These are phyloP conservation scores for Nasturtium officinale DNA, from an alignment of 345 rosid species.

Conservation along the genomic window DNA sequence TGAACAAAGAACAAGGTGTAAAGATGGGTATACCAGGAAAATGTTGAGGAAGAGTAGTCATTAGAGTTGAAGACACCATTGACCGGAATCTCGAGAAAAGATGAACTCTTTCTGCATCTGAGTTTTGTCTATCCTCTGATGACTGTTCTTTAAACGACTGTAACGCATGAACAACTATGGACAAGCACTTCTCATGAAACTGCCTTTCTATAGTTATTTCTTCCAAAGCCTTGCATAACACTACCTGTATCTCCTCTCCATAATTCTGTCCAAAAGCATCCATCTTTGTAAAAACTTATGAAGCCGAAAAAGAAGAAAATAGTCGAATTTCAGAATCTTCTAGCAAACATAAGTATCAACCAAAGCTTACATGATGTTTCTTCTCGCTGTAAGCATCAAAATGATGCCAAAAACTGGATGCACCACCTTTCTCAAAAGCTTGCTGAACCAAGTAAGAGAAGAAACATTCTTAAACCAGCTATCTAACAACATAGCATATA, in stretches of 20 bases:
- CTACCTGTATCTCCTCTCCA: conserved; percentile 61
- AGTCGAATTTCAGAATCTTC: background rate
- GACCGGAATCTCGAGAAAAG: conserved; percentile 69
- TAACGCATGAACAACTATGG: conserved; percentile 60
- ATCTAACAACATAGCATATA: conserved; percentile 1
- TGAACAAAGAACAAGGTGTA: conserved; percentile 2
- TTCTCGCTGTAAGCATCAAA: conserved; percentile 59
- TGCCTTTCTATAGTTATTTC: conserved; percentile 60
- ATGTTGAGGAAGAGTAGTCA: conserved; percentile 86
- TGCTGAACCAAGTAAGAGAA: conserved; percentile 50
- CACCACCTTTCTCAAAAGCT: conserved; percentile 60
- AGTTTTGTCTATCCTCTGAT: conserved; percentile 37
- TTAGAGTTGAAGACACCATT: conserved; percentile 73
- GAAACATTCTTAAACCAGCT: background rate
- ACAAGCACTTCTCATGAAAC: conserved; percentile 76
- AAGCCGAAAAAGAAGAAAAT: conserved; percentile 1
- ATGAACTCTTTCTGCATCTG: conserved; percentile 49
- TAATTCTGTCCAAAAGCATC: conserved; percentile 41
- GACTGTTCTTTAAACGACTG: conserved; percentile 49
- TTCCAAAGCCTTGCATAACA: conserved; percentile 68
- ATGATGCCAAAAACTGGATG: conserved; percentile 68
- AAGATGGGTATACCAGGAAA: conserved; percentile 64
- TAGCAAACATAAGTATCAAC: background rate
- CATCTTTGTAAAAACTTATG: background rate
- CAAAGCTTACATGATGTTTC: conserved; percentile 41